Evolutionary conservation across 352 stramenopile genomes (phyloP).

Genomic region (Phytophthora europaea): DNA sequence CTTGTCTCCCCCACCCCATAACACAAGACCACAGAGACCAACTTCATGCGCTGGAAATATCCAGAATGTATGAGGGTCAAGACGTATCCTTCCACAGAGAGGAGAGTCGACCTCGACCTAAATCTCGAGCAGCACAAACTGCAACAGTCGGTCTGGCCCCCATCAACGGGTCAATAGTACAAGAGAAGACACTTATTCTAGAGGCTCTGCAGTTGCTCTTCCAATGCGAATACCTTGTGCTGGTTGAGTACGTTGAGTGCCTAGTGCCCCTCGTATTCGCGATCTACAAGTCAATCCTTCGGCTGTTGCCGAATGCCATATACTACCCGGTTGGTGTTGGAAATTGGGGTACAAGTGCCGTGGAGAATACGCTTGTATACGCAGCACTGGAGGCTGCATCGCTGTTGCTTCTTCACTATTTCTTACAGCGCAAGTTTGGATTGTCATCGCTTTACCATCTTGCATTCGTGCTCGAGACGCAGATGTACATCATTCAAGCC

Average conservation of each 20-base stretch:
- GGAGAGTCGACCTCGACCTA: not conserved
- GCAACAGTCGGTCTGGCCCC: not conserved
- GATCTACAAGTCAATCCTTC: not conserved
- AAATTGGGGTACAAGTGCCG: not conserved
- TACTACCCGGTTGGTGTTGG: not conserved
- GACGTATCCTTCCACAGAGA: not conserved
- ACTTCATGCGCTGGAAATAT: not conserved
- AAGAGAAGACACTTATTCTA: constrained; percentile 1
- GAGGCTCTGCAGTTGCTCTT: constrained; percentile 37
- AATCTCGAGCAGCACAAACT: not conserved
- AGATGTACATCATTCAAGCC: not conserved
- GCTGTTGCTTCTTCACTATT: not conserved
- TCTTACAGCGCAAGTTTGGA: not conserved
- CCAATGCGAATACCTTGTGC: not conserved
- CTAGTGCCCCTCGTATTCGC: not conserved
- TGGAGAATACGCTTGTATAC: not conserved
- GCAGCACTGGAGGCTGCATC: not conserved
- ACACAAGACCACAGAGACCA: not conserved
- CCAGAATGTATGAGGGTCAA: not conserved
- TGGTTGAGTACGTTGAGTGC: not conserved
- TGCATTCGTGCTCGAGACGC: not conserved
- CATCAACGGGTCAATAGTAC: no score
- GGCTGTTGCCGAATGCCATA: not conserved
- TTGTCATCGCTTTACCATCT: not conserved
- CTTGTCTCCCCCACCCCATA: not conserved